Percentiles rank a stretch among this genome's conserved stretches.
phyloP scores from a whole-genome alignment of 2,329 filamentous ascomycete genomes.

The Sporothrix dimorphospora region DNA sequence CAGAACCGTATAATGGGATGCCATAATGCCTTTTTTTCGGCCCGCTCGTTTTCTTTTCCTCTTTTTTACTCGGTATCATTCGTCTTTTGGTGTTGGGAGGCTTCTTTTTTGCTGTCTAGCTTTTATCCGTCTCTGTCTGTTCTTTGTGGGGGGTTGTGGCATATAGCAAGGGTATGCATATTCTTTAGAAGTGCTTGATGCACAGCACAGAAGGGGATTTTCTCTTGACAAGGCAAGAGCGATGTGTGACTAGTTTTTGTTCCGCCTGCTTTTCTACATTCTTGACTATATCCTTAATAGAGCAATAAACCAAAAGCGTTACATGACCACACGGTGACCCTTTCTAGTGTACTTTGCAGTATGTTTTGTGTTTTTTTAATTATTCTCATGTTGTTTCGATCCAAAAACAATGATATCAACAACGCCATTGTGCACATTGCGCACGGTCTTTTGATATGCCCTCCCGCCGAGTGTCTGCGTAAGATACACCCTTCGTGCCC shows the following conservation, averaged over 20 bases:
- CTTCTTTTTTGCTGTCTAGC: not conserved
- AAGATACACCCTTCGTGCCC: no score
- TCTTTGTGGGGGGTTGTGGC: not conserved
- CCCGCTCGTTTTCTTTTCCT: not conserved
- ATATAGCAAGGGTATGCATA: not conserved
- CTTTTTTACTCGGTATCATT: not conserved
- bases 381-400: not conserved
- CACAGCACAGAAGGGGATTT: not conserved
- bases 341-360: not conserved
- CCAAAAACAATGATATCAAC: not conserved
- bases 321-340: not conserved
- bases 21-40: not conserved
- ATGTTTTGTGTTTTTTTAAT: not conserved
- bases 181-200: not conserved
- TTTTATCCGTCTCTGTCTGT: not conserved
- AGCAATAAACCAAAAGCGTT: conserved; percentile 5
- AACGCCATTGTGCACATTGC: not conserved
- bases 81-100: not conserved
- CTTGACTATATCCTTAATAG: conserved; percentile 3
- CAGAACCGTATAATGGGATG: not conserved
- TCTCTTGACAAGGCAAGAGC: not conserved
- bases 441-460: not conserved
- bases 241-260: not conserved
- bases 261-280: not conserved
- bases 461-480: no score